Conservation (phyloP, 768 basidiomycete genomes). For the Kondoa malvinella region DNA sequence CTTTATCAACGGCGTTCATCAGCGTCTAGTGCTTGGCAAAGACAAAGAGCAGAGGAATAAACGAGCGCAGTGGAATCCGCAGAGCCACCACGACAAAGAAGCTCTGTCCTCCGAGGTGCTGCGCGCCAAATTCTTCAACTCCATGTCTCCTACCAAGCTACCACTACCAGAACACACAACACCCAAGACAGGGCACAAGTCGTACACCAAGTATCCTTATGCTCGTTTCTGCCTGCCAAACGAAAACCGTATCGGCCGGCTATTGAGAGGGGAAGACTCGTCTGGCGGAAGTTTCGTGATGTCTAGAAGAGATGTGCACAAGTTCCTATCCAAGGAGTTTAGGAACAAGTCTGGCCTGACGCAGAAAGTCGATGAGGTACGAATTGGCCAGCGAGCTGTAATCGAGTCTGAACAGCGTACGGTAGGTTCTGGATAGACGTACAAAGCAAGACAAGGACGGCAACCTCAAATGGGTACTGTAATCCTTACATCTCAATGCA, state of each 20-base stretch:
- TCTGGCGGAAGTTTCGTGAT: slow-evolving; percentile 48
- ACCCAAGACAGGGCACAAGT: slow-evolving; percentile 12
- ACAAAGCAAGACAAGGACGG: slow-evolving; percentile 36
- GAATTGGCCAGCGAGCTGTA: not conserved
- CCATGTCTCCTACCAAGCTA: slow-evolving; percentile 17
- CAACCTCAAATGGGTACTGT: slow-evolving; percentile 23
- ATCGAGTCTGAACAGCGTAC: not conserved
- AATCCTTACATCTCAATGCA: not conserved
- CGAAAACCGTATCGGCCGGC: slow-evolving; percentile 51
- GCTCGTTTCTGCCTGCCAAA: slow-evolving; percentile 51
- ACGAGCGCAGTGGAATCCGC: slow-evolving; percentile 53
- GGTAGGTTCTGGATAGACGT: slow-evolving; percentile 44
- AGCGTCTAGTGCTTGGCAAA: slow-evolving; percentile 38
- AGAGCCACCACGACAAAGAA: slow-evolving; percentile 45
- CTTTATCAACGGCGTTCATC: slow-evolving; percentile 63
- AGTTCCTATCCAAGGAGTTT: slow-evolving; percentile 41
- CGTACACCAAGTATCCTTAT: slow-evolving; percentile 25
- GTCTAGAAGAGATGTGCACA: slow-evolving; percentile 47
- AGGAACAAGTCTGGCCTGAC: slow-evolving; percentile 44
- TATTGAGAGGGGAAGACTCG: slow-evolving; percentile 50
- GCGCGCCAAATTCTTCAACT: slow-evolving; percentile 47
- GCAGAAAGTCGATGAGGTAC: slow-evolving; percentile 52
- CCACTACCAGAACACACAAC: slow-evolving; percentile 13
- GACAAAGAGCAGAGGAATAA: slow-evolving; percentile 28
- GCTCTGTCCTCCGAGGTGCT: slow-evolving; percentile 35